Conservation (phyloP, 2,329 filamentous ascomycete genomes). For the Sclerotiophoma versabilis region DNA sequence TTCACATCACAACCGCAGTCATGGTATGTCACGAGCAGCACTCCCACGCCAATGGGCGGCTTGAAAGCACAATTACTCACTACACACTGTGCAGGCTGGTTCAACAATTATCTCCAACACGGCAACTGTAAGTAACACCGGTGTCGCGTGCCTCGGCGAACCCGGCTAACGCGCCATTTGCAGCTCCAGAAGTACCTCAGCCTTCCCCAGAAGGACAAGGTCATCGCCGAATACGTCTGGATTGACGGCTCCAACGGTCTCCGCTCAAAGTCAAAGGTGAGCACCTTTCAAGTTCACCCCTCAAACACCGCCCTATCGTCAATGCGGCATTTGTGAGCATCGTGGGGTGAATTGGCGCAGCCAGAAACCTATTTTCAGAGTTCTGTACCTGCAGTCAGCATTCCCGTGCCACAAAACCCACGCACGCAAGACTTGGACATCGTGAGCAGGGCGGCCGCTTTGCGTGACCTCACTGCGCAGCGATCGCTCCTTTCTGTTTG, state of each 20-base stretch:
- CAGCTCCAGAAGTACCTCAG: constrained; percentile 91
- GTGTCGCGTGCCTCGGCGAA: constrained; percentile 24
- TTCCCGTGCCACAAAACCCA: constrained; percentile 1
- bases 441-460: constrained; percentile 18
- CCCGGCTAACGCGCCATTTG: constrained; percentile 33
- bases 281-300: constrained; percentile 45
- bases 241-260: constrained; percentile 82
- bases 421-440: constrained; percentile 15
- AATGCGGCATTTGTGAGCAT: constrained; percentile 19
- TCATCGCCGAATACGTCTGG: constrained; percentile 98
- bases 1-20: constrained; percentile 34
- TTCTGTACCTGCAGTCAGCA: constrained; percentile 11
- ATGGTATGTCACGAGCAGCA: constrained; percentile 36
- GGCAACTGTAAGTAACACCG: constrained; percentile 52
- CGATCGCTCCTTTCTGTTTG: constrained; percentile 26
- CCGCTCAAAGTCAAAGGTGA: constrained; percentile 95
- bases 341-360: constrained; percentile 9
- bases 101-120: constrained; percentile 57
- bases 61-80: constrained; percentile 22
- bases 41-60: not conserved
- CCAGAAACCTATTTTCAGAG: not conserved
- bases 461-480: constrained; percentile 31
- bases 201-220: constrained; percentile 85
- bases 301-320: constrained; percentile 6
- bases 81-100: constrained; percentile 39